These are phyloP conservation scores for Rhododendron molle DNA, from an alignment of 148 eudicot genomes.

Conservation along the genomic window DNA sequence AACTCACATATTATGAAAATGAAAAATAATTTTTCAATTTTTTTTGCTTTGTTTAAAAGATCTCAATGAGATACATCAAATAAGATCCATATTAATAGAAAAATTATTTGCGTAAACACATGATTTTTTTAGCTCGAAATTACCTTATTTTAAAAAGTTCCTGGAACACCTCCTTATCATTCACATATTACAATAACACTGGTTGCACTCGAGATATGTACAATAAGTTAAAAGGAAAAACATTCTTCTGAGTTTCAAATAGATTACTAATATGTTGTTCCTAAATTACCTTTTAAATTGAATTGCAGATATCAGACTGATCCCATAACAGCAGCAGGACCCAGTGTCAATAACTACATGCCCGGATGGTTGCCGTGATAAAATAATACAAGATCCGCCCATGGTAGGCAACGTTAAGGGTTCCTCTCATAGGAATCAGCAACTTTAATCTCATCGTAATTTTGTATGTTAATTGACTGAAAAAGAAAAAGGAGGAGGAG, in stretches of 20 bases:
- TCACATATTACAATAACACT: too few relatives aligned
- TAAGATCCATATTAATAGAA: too few relatives aligned
- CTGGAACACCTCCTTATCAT: too few relatives aligned
- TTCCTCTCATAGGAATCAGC: not conserved
- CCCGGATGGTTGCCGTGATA: conserved; percentile 54
- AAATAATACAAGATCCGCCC: not conserved
- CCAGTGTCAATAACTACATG: conserved; percentile 60
- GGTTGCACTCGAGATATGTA: not conserved
- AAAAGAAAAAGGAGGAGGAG: too few relatives aligned
- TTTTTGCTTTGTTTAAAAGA: too few relatives aligned
- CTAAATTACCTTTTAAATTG: not conserved
- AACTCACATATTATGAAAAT: too few relatives aligned
- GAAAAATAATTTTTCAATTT: too few relatives aligned
- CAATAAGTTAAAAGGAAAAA: not conserved
- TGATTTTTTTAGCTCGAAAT: too few relatives aligned
- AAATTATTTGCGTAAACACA: too few relatives aligned
- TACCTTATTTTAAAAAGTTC: too few relatives aligned
- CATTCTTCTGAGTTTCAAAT: not conserved
- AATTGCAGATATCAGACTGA: conserved; percentile 53
- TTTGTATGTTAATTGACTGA: not conserved
- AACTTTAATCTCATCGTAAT: not conserved
- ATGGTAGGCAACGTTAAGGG: not conserved
- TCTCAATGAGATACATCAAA: too few relatives aligned
- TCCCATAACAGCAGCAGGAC: conserved; percentile 53
- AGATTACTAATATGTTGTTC: not conserved